Conservation (phyloP, 2,329 filamentous ascomycete genomes). For the Monosporascus sp. region DNA sequence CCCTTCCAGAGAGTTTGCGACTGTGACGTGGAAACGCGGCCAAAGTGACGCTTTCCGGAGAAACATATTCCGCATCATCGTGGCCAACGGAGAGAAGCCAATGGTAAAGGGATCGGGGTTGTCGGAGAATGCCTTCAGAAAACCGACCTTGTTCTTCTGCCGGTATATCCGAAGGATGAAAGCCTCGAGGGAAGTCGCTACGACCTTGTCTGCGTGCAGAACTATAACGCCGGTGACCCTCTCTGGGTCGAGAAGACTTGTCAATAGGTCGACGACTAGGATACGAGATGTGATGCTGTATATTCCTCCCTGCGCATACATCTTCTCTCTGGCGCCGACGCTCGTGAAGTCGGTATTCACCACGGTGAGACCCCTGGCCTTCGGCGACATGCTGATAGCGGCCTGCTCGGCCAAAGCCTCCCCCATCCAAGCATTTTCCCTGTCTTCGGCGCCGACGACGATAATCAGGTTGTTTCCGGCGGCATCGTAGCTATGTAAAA, state of each 20-base stretch:
- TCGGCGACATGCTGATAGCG: constrained; percentile 76
- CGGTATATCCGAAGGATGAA: constrained; percentile 93
- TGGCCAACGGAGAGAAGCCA: constrained; percentile 82
- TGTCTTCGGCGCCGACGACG: constrained; percentile 82
- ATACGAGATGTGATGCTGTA: constrained; percentile 97
- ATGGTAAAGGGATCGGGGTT: constrained; percentile 84
- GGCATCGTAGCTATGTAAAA: constrained; percentile 94
- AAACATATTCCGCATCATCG: constrained; percentile 90
- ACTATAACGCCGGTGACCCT: constrained; percentile 83
- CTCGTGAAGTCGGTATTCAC: constrained; percentile 95
- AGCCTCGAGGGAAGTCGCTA: constrained; percentile 85
- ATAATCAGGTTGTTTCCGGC: constrained; percentile 90
- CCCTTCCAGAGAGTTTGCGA: constrained; percentile 85
- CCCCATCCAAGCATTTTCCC: constrained; percentile 95
- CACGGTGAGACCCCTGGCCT: constrained; percentile 78
- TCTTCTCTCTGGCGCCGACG: constrained; percentile 80
- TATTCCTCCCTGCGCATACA: constrained; percentile 85
- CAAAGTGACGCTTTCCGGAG: constrained; percentile 83
- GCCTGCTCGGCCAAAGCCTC: constrained; percentile 95
- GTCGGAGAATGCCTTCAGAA: constrained; percentile 94
- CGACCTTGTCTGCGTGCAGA: constrained; percentile 80
- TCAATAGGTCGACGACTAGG: constrained; percentile 86
- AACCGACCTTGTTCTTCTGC: constrained; percentile 89
- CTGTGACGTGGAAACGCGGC: constrained; percentile 88
- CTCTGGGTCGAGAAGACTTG: constrained; percentile 73